Percentiles rank a stretch among this genome's conserved stretches.
Evolutionary conservation across 805 yeast species (phyloP).

Genomic region (Wickerhamiella vanderwaltii): DNA sequence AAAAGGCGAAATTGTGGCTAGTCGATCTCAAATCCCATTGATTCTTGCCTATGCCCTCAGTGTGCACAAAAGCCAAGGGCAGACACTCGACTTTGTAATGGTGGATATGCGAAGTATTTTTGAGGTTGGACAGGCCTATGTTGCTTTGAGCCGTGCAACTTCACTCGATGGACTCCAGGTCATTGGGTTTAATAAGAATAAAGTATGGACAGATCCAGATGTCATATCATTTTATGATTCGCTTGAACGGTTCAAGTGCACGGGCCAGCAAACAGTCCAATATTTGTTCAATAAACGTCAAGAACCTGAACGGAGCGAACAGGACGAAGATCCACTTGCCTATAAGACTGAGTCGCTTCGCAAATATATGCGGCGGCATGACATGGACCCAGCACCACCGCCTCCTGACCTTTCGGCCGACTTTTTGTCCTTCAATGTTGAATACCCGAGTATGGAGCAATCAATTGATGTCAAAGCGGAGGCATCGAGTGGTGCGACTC

Average conservation of each 20-base stretch:
- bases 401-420: no score
- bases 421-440: no score
- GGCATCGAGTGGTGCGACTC: no score
- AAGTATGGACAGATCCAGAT: slow-evolving; percentile 55
- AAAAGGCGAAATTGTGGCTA: slow-evolving; percentile 50
- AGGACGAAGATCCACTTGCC: no score
- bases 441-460: no score
- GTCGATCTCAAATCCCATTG: slow-evolving; percentile 71
- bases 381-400: no score
- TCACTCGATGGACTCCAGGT: slow-evolving; percentile 75
- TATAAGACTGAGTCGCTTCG: no score
- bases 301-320: no score
- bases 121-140: slow-evolving; percentile 93
- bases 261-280: neutral
- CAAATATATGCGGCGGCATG: no score
- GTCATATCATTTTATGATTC: slow-evolving; percentile 55
- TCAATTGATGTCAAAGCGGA: no score
- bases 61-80: slow-evolving; percentile 93
- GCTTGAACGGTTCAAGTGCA: slow-evolving; percentile 10
- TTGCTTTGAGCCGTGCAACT: slow-evolving; percentile 85
- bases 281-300: slow-evolving; percentile 1
- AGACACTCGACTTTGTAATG: slow-evolving; percentile 60
- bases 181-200: slow-evolving; percentile 49
- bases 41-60: slow-evolving; percentile 95
- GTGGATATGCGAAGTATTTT: slow-evolving; percentile 69